Evolutionary conservation across 108 stramenopile genomes (phyloP).

Genomic region (Skeletonema costatum): DNA sequence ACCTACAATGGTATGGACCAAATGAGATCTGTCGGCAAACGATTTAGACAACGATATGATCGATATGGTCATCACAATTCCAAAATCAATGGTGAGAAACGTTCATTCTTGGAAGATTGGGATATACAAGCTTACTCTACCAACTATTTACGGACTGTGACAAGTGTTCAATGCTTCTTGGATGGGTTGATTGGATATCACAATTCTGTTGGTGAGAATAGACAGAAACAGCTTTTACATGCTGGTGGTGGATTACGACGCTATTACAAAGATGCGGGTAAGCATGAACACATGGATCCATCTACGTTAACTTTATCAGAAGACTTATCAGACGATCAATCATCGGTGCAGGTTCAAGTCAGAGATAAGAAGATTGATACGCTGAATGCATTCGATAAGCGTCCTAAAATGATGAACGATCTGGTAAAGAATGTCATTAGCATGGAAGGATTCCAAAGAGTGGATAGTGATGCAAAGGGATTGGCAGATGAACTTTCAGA

Average conservation of each 20-base stretch:
- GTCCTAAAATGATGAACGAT: constrained; percentile 68
- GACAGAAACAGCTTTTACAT: not conserved
- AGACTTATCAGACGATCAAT: constrained; percentile 13
- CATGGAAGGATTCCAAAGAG: constrained; percentile 59
- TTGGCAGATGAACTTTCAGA: constrained; percentile 63
- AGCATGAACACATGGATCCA: constrained; percentile 28
- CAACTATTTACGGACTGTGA: constrained; percentile 79
- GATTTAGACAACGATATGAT: constrained; percentile 55
- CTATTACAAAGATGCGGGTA: constrained; percentile 42
- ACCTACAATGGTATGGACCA: constrained; percentile 74
- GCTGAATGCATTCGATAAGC: constrained; percentile 78
- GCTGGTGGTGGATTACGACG: constrained; percentile 40
- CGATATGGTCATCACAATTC: constrained; percentile 42
- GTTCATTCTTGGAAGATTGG: constrained; percentile 64
- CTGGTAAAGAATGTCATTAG: constrained; percentile 63
- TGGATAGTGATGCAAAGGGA: constrained; percentile 61
- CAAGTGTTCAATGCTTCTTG: constrained; percentile 73
- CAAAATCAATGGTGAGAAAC: not conserved
- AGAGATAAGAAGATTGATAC: constrained; percentile 62
- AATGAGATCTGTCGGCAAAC: constrained; percentile 53
- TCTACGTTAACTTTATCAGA: constrained; percentile 15
- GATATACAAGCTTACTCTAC: constrained; percentile 70
- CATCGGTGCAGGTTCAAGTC: constrained; percentile 46
- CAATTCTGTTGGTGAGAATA: not conserved
- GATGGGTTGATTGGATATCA: constrained; percentile 65